Evolutionary conservation across 2,329 filamentous ascomycete genomes (phyloP).

Genomic region (Aaosphaeria arxii): DNA sequence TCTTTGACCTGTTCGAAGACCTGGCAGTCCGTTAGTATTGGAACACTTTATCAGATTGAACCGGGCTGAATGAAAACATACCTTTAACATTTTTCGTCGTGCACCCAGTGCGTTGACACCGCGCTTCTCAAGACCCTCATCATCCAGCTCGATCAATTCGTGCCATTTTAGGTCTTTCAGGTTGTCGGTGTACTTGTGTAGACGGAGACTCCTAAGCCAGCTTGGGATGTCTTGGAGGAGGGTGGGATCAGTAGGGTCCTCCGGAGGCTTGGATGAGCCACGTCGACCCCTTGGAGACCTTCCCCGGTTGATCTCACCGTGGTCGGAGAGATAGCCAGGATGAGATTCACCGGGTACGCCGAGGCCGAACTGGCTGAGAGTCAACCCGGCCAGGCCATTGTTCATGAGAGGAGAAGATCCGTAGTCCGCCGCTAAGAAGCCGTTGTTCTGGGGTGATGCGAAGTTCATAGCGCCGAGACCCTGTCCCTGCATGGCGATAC

Average conservation of each 20-base stretch:
- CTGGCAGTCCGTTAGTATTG: slow-evolving; percentile 42
- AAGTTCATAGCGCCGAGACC: slow-evolving; percentile 67
- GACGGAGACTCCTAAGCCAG: slow-evolving; percentile 88
- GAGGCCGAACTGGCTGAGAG: slow-evolving; percentile 66
- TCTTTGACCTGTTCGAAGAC: slow-evolving; percentile 93
- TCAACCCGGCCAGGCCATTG: slow-evolving; percentile 68
- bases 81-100: slow-evolving; percentile 96
- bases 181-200: slow-evolving; percentile 99
- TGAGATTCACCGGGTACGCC: slow-evolving; percentile 54
- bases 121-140: slow-evolving; percentile 86
- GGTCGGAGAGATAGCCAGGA: slow-evolving; percentile 75
- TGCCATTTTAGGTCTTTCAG: slow-evolving; percentile 97
- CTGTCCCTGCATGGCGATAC: slow-evolving; percentile 69
- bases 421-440: slow-evolving; percentile 88
- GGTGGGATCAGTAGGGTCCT: slow-evolving; percentile 89
- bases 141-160: slow-evolving; percentile 86
- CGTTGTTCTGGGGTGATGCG: slow-evolving; percentile 88
- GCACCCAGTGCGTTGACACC: slow-evolving; percentile 95
- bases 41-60: background rate
- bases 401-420: slow-evolving; percentile 67
- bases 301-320: slow-evolving; percentile 86
- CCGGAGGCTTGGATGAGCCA: slow-evolving; percentile 94
- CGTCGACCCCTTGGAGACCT: slow-evolving; percentile 88
- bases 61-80: slow-evolving; percentile 33
- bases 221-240: slow-evolving; percentile 92